Evolutionary conservation across 192 early-diverging fungal species (phyloP).

Genomic region (Lobosporangium transversale): DNA sequence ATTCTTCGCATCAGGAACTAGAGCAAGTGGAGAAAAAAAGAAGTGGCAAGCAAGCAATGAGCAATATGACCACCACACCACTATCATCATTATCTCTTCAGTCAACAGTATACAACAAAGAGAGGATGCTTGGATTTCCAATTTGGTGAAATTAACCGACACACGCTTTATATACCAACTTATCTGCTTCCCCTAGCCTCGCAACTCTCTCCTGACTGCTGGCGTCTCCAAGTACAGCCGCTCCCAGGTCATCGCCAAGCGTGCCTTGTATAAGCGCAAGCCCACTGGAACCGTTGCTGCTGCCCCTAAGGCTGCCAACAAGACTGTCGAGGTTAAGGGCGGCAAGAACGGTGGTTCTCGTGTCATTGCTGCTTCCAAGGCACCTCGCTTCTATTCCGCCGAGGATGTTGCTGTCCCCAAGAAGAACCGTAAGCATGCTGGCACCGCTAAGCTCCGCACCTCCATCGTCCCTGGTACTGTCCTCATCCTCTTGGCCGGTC

Average conservation of each 20-base stretch:
- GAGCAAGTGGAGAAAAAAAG: too few relatives aligned
- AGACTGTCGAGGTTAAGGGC: conserved; percentile 78
- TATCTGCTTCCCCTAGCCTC: conserved; percentile 53
- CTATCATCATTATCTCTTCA: too few relatives aligned
- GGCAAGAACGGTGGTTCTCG: conserved; percentile 85
- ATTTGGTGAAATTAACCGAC: neutral
- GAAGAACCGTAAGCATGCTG: conserved; percentile 79
- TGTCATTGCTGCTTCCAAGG: conserved; percentile 73
- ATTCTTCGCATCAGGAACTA: too few relatives aligned
- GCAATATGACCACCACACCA: too few relatives aligned
- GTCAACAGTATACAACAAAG: too few relatives aligned
- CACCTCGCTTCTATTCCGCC: conserved; percentile 84
- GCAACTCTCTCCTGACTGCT: conserved; percentile 85
- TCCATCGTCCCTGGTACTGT: conserved; percentile 98
- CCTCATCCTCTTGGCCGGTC: conserved; percentile 90
- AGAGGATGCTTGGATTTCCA: neutral
- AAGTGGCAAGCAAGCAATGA: too few relatives aligned
- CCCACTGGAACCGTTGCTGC: conserved; percentile 62
- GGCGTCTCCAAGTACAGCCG: conserved; percentile 88
- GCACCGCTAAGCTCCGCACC: conserved; percentile 79
- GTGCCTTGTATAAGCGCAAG: conserved; percentile 90
- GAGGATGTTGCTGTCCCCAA: conserved; percentile 85
- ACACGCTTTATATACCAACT: neutral
- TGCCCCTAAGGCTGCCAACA: conserved; percentile 57
- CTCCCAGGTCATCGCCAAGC: conserved; percentile 84